Base-by-base conservation (phyloP, 345 rosid species). In the Jatropha curcas region DNA sequence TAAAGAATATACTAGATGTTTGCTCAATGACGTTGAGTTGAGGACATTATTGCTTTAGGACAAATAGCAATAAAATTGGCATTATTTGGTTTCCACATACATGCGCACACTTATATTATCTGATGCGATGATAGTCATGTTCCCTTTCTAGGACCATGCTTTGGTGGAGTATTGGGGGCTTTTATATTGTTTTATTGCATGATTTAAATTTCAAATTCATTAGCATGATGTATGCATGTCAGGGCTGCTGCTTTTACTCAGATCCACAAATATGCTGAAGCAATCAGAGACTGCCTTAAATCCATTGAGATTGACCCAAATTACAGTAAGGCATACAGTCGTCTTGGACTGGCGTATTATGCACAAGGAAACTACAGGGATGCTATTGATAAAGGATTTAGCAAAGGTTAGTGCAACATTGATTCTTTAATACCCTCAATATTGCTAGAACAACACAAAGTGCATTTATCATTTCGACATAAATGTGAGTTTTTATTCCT, bases 181-280 rank as follows among this genome's bases (percentile, higher is more conserved):
- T 71, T 51, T 71, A 53, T 70, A 31, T 63, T 13, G 35, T 65
- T 70, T 22, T 27, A 28, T 74, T 34, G 3, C 34, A 20, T 62
- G 56, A 41, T 55, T 57, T 48, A 16, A n/a, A 22, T 37, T 7
- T 43, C 19, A 65, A 2, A 76, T 71, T 62, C 68, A 74, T 75
- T 66, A 41, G 13, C 60, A 31, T 73, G 46, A 55, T 76, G 28
- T 65, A 34, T 60, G 59, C 56, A 65, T 77, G 50, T 74, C 85
- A 90, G 96, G 94, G 96, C 94, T 6, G 94, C 96, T 79, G 97
- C 97, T 66, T 90, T 85, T 80, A 92, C 96, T 41, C 94, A 89
- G 83, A 74, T 88, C 63, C 84, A 84, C 74, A 83, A 82, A 55
- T 86, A 86, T 67, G 22, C 78, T 55, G 94, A 91, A 78, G 97